Conservation (phyloP, 768 basidiomycete genomes). For the Xerocomellus dryophilus region DNA sequence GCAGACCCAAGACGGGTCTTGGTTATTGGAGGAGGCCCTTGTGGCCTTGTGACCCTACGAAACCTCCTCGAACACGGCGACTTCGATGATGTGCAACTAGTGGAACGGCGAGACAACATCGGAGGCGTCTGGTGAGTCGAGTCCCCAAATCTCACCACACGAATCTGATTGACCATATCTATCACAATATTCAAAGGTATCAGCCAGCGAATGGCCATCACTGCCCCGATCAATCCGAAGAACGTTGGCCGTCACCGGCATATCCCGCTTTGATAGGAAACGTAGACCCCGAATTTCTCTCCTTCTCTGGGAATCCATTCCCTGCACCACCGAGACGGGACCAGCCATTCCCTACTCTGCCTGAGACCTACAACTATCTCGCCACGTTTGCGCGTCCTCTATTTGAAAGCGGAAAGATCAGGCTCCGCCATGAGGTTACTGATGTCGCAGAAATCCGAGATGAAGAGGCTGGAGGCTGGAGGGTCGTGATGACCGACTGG, state of each 20-base stretch:
- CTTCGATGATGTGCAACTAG: conserved; percentile 43
- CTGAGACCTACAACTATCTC: conserved; percentile 30
- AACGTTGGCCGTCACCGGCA: conserved; percentile 44
- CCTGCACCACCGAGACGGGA: conserved; percentile 19
- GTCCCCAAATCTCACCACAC: not conserved
- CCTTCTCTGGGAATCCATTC: conserved; percentile 32
- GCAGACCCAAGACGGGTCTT: conserved; percentile 28
- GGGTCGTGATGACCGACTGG: conserved; percentile 39
- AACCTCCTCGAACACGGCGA: conserved; percentile 42
- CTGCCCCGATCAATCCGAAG: not conserved
- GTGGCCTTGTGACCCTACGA: conserved; percentile 48
- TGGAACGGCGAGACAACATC: conserved; percentile 45
- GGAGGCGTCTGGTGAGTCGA: conserved; percentile 48
- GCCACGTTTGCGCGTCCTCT: conserved; percentile 26
- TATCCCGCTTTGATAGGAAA: conserved; percentile 51
- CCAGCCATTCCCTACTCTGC: conserved; percentile 32
- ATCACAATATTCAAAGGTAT: conserved; percentile 10
- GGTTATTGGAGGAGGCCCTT: conserved; percentile 46
- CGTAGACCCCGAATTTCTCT: conserved; percentile 42
- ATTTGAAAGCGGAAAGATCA: conserved; percentile 32
- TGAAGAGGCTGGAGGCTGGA: conserved; percentile 36
- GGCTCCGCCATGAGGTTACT: conserved; percentile 41
- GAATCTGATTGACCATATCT: not conserved
- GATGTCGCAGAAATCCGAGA: conserved; percentile 35
- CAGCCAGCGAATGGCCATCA: not conserved